Base-by-base conservation (phyloP, 2,329 filamentous ascomycete species). In the Fusarium scirpi region DNA sequence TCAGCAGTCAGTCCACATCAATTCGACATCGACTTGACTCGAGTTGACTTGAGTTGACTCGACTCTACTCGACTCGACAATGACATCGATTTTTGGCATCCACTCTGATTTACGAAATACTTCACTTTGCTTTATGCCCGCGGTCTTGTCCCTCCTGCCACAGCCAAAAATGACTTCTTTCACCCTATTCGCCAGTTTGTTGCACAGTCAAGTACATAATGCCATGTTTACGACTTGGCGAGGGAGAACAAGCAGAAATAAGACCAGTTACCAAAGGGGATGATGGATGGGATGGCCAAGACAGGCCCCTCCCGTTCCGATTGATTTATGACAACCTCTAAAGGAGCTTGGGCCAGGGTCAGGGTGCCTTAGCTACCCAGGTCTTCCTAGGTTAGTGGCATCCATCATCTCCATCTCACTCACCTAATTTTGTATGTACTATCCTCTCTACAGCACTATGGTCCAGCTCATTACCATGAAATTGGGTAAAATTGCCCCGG, bases 271-370 rank as follows among this genome's bases (percentile, higher is more conserved):
- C 24, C 16, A 44, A 22, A 51, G 32, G 16, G 29, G 32, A 47
- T 44, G 25, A 62, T 56, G 62, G 24, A 53, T 41, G 24, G 49
- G 24, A 53, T 53, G 49, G 49, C n/a, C n/a, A 53, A 43, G 49
- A 43, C 47, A 61, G 53, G 58, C 67, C 63, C 68, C 58, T 71
- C 63, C 58, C 44, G 63, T 69, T 69, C 64, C 62, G 64, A 69
- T 61, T 71, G 63, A 69, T 61, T 71, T 71, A 53, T 70, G 58
- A 71, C 63, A 69, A 70, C 53, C 64, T 71, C 52, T 51, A 64
- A 63, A 67, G 49, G 59, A 70, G 67, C 63, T 67, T 67, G 55
- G 67, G 58, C 57, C 57, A 69, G 61, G 65, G 48, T 34, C 60
- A 47, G 62, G 60, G 44, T 48, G 52, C 32, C 66, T 65, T 45